These are phyloP conservation scores for Ricinus communis DNA, from an alignment of 345 rosid genomes.

Conservation along the genomic window DNA sequence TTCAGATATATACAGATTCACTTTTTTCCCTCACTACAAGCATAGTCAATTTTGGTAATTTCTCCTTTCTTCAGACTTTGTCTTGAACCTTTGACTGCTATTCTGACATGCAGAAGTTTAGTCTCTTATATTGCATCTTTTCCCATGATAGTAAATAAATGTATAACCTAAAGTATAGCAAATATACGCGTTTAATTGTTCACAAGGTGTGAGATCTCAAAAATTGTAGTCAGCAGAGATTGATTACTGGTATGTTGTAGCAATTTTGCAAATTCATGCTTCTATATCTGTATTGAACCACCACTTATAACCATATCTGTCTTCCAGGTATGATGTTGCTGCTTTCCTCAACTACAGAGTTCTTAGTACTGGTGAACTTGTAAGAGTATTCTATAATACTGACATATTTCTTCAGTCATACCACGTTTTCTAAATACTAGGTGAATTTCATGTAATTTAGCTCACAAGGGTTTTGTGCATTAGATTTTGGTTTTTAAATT, in stretches of 20 bases:
- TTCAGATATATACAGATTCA: not conserved
- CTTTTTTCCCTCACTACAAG: not conserved
- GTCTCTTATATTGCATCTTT: not conserved
- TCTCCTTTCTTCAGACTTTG: not conserved
- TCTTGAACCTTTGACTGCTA: not conserved
- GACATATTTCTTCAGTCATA: not conserved
- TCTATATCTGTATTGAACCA: not conserved
- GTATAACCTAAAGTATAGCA: not conserved
- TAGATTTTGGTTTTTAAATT: not conserved
- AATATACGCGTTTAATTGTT: not conserved
- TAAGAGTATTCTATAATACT: constrained; percentile 39
- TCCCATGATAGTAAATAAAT: not conserved
- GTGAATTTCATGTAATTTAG: not conserved
- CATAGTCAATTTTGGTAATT: not conserved
- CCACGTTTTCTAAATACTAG: not conserved
- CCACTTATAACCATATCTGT: constrained; percentile 11
- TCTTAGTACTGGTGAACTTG: constrained; percentile 60
- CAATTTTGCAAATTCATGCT: no score
- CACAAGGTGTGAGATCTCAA: not conserved
- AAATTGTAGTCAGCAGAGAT: not conserved
- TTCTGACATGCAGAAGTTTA: not conserved
- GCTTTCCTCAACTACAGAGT: constrained; percentile 59
- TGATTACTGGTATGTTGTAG: not conserved
- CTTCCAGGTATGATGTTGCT: constrained; percentile 75
- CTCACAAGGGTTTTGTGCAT: not conserved